Conservation (phyloP, 805 yeast species). For the Debaryomyces maramus region DNA sequence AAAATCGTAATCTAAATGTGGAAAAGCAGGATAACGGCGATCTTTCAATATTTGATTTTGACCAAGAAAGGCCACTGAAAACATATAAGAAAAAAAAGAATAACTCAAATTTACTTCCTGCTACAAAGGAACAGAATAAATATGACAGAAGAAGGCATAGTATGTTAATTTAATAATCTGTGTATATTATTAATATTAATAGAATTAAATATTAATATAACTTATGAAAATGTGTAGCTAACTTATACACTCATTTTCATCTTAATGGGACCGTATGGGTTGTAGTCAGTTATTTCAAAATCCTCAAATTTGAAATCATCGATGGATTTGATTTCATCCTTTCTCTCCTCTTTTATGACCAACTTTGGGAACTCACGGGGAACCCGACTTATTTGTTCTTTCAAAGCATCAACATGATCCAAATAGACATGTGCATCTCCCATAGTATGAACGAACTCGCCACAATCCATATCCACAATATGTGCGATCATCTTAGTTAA, state of each 20-base stretch:
- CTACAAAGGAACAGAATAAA: neutral
- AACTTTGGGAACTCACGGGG: conserved; percentile 85
- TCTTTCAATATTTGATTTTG: conserved; percentile 43
- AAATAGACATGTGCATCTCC: conserved; percentile 96
- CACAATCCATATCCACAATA: conserved; percentile 92
- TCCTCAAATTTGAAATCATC: conserved; percentile 91
- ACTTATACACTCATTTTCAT: conserved; percentile 97
- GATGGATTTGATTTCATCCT: conserved; percentile 53
- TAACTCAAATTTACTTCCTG: neutral
- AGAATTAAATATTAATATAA: neutral
- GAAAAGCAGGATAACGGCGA: conserved; percentile 15
- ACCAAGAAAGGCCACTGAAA: conserved; percentile 18
- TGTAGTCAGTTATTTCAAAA: conserved; percentile 75
- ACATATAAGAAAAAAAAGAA: conserved; percentile 2
- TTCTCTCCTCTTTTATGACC: conserved; percentile 57
- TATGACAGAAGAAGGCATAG: conserved; percentile 9
- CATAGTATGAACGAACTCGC: conserved; percentile 91
- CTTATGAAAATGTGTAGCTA: conserved; percentile 3
- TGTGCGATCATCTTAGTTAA: conserved; percentile 94
- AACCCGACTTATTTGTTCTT: conserved; percentile 70
- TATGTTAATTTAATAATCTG: conserved; percentile 6
- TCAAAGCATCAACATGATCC: conserved; percentile 90
- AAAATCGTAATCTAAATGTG: neutral
- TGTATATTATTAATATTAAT: neutral
- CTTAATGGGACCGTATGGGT: conserved; percentile 79